Evolutionary conservation across 345 rosid species (phyloP).

Genomic region (Euphorbia lathyris): DNA sequence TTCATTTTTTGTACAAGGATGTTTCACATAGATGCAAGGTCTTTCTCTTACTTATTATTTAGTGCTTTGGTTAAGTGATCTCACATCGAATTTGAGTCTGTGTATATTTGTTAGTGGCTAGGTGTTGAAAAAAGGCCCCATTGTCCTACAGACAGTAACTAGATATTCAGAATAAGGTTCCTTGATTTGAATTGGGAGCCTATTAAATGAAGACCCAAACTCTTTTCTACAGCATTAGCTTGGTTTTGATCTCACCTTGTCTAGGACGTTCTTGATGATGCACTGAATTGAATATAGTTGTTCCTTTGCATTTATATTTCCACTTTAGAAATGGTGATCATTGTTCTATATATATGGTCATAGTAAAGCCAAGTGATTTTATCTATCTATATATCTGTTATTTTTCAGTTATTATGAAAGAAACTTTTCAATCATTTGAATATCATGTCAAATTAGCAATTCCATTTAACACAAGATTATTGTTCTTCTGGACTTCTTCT

Average conservation of each 20-base stretch:
- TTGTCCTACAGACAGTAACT: too few relatives aligned
- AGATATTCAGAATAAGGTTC: too few relatives aligned
- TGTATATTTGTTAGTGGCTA: too few relatives aligned
- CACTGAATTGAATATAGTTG: not conserved
- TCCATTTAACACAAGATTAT: not conserved
- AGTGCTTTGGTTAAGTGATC: not conserved
- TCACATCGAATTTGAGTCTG: not conserved
- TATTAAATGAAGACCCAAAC: not conserved
- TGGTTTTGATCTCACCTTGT: not conserved
- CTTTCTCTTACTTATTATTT: not conserved
- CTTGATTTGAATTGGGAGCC: not conserved
- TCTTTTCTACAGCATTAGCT: not conserved
- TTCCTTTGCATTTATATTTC: not conserved
- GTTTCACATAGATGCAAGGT: conserved; percentile 84
- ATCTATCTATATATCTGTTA: not conserved
- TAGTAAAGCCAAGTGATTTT: not conserved
- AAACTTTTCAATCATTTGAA: not conserved
- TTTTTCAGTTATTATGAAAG: not conserved
- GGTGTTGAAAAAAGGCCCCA: not conserved
- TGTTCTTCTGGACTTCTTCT: too few relatives aligned
- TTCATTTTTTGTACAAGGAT: too few relatives aligned
- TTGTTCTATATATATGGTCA: not conserved
- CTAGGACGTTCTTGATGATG: not conserved
- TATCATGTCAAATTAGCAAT: not conserved
- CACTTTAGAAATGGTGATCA: too few relatives aligned